Conservation (phyloP, 2,329 filamentous ascomycete genomes). For the Myriosclerotinia curreyana region DNA sequence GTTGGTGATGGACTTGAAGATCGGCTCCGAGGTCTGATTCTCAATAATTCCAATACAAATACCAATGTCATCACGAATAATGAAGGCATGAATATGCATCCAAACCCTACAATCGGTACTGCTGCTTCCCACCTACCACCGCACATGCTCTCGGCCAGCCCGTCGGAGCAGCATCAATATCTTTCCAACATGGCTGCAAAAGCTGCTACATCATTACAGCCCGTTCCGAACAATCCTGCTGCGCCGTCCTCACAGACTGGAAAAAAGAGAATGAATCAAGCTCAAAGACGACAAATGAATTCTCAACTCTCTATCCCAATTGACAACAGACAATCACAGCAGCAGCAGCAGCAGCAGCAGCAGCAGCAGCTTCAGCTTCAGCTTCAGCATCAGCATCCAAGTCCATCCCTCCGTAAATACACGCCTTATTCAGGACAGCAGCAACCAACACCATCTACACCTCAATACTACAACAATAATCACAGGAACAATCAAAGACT, state of each 20-base stretch:
- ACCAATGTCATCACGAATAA: conserved; percentile 32
- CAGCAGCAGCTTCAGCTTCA: not conserved
- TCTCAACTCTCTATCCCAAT: conserved; percentile 57
- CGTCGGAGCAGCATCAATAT: conserved; percentile 30
- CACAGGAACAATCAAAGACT: conserved; percentile 24
- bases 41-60: conserved; percentile 49
- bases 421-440: conserved; percentile 17
- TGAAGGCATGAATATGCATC: conserved; percentile 27
- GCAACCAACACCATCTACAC: conserved; percentile 23
- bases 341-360: conserved; percentile 28
- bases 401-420: conserved; percentile 35
- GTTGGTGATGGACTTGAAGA: conserved; percentile 47
- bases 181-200: conserved; percentile 20
- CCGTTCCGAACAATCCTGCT: conserved; percentile 21
- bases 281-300: conserved; percentile 61
- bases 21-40: conserved; percentile 57
- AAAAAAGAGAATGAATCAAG: conserved; percentile 57
- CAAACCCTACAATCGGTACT: conserved; percentile 27
- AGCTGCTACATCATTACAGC: conserved; percentile 25
- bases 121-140: conserved; percentile 26
- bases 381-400: conserved; percentile 38
- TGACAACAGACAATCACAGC: conserved; percentile 40
- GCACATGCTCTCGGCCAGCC: conserved; percentile 29
- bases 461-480: conserved; percentile 14
- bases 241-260: conserved; percentile 31